These are phyloP conservation scores for Geoglossum cookeanum DNA, from an alignment of 2,329 filamentous ascomycete species.

Conservation along the genomic window DNA sequence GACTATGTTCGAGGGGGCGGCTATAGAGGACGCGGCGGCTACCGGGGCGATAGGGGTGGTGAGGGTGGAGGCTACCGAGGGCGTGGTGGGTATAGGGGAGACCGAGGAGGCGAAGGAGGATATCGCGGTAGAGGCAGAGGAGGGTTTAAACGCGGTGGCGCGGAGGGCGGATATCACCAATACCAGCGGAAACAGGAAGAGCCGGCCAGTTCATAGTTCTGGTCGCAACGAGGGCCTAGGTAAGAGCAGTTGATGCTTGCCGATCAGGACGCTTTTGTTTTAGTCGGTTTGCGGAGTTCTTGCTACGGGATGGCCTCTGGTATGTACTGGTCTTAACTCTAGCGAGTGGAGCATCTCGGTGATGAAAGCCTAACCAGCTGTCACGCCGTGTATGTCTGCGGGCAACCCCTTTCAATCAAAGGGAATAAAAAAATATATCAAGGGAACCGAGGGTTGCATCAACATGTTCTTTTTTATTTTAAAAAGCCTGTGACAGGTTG, in stretches of 20 bases:
- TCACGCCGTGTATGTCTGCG: background rate
- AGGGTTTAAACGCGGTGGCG: slow-evolving; percentile 11
- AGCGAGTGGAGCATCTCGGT: background rate
- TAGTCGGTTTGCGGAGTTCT: background rate
- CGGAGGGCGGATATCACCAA: background rate
- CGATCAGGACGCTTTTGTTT: background rate
- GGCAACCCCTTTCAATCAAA: background rate
- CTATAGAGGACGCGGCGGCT: slow-evolving; percentile 32
- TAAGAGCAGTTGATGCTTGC: background rate
- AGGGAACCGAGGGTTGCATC: background rate
- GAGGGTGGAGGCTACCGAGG: slow-evolving; percentile 21
- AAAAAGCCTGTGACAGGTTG: background rate
- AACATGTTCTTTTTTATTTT: background rate
- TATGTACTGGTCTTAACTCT: background rate
- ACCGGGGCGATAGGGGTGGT: slow-evolving; percentile 18
- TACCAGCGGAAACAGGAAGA: slow-evolving; percentile 17
- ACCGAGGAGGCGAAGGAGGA: slow-evolving; percentile 20
- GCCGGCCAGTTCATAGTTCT: background rate
- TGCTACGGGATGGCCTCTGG: background rate
- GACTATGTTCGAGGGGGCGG: slow-evolving; percentile 20
- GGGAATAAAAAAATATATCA: background rate
- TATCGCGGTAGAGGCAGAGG: slow-evolving; percentile 32
- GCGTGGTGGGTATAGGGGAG: slow-evolving; percentile 11
- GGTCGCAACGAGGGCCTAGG: background rate
- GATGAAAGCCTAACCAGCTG: background rate